A percentile compares a stretch with the other conserved stretches of the same genome.
Evolutionary conservation across 768 basidiomycete species (phyloP).

Genomic region (Auriscalpium vulgare): DNA sequence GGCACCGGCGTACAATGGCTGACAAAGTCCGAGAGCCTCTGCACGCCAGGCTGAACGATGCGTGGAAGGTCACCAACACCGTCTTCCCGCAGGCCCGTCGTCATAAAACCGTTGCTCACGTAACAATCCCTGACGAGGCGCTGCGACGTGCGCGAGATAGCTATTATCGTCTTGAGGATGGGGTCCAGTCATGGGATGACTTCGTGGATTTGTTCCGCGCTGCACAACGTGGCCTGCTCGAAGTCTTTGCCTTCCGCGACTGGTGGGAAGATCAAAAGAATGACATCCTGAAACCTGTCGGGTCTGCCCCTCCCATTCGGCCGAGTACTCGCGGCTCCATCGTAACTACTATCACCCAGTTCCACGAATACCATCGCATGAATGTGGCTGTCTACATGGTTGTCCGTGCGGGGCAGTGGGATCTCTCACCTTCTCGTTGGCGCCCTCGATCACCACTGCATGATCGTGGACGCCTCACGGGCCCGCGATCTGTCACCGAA

Average conservation of each 20-base stretch:
- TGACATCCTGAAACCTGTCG: background rate
- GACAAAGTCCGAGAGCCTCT: constrained; percentile 10
- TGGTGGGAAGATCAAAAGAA: background rate
- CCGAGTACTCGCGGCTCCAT: background rate
- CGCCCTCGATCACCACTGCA: no score
- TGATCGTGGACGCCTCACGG: no score
- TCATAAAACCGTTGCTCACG: background rate
- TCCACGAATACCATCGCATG: no score
- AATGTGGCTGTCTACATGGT: no score
- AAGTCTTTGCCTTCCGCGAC: background rate
- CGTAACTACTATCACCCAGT: no score
- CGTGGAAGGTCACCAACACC: background rate
- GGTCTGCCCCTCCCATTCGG: background rate
- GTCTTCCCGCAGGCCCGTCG: background rate
- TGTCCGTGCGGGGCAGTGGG: no score
- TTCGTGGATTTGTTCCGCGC: background rate
- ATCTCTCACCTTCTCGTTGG: no score
- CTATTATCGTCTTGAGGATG: background rate
- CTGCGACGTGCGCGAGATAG: background rate
- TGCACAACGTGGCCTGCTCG: background rate
- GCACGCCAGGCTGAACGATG: background rate
- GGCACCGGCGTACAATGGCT: constrained; percentile 8
- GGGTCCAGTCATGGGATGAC: background rate
- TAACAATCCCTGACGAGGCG: background rate
- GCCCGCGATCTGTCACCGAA: background rate